Evolutionary conservation across 2,329 filamentous ascomycete species (phyloP), one percentile per base, ranked within the genome.

Genomic region (Penicillium sp.): DNA sequence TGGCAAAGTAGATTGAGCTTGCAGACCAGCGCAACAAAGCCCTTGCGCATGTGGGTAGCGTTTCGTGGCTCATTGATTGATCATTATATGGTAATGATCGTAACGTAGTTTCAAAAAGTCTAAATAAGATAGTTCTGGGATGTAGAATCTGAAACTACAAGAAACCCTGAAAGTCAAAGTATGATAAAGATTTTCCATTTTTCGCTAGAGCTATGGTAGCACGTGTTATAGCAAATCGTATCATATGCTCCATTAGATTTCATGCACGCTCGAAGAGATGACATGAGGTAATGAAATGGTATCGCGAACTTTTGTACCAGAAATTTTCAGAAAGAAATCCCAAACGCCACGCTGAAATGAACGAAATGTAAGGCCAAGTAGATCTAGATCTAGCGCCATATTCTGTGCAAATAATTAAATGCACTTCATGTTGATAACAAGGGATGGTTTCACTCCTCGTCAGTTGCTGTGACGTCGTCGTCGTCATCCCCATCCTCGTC

Each of bases 391-490:
- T 35, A 41, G 29, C 18, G 49, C 37, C 41, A 51, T 12, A 43
- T 42, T 42, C 7, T 29, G 33, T 40, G 33, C 35, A 40, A 49
- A 33, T 53, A 33, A 44, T 42, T 8, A 14, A 46, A 14, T 29
- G 18, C n/a, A 37, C n/a, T 2, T 51, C 35, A 31, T 12, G 6
- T 23, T 15, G 40, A 27, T 14, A 50, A 26, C 33, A 18, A 31
- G 9, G 23, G 23, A 18, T 6, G 6, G 20, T 23, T 51, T 59
- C 49, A 66, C 46, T 79, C 77, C 3, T 79, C 77, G 20, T 78
- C 77, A 15, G 71, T 73, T 35, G 67, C 74, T 0, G 77, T 77
- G 22, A 75, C 76, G 3, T 75, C 69, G 11, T 69, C 69, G 9
- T 62, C 66, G n/a, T 73, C 73, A 53, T 67, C 67, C 56, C 72